Conservation (phyloP, 352 stramenopile genomes). For the Pythium monospermum region DNA sequence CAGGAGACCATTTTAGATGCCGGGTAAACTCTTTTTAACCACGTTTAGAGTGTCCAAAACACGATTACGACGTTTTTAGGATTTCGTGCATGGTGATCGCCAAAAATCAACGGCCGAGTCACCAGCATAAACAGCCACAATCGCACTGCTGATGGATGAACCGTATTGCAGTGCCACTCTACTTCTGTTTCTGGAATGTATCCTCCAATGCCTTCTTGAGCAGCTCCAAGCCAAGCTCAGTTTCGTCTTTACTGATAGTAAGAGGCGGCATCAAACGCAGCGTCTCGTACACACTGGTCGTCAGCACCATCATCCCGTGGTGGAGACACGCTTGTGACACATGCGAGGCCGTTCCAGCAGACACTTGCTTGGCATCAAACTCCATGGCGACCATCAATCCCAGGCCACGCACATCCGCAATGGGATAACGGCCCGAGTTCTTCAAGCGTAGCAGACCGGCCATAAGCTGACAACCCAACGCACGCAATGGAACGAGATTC, state of each 20-base stretch:
- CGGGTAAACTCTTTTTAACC: no score
- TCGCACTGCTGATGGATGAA: no score
- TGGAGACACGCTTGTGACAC: conserved; percentile 80
- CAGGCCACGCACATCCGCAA: conserved; percentile 87
- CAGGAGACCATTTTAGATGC: no score
- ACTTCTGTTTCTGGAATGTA: conserved; percentile 25
- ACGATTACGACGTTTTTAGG: no score
- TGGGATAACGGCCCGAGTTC: conserved; percentile 65
- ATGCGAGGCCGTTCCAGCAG: conserved; percentile 58
- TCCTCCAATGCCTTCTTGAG: conserved; percentile 47
- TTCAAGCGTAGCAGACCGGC: conserved; percentile 73
- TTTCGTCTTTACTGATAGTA: conserved; percentile 80
- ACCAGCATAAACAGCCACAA: no score
- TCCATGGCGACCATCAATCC: conserved; percentile 92
- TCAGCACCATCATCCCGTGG: conserved; percentile 88
- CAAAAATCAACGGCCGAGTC: no score
- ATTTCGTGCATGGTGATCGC: no score
- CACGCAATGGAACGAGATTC: conserved; percentile 25
- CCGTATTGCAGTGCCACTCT: no score
- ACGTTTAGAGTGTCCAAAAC: no score
- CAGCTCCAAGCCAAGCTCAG: conserved; percentile 24
- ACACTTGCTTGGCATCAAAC: conserved; percentile 62
- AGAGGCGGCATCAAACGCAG: conserved; percentile 91
- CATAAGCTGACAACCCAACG: conserved; percentile 43
- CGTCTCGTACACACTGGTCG: conserved; percentile 88